These are phyloP conservation scores for Dactylellina drechsleri DNA, from an alignment of 2,329 filamentous ascomycete genomes.

Conservation along the genomic window DNA sequence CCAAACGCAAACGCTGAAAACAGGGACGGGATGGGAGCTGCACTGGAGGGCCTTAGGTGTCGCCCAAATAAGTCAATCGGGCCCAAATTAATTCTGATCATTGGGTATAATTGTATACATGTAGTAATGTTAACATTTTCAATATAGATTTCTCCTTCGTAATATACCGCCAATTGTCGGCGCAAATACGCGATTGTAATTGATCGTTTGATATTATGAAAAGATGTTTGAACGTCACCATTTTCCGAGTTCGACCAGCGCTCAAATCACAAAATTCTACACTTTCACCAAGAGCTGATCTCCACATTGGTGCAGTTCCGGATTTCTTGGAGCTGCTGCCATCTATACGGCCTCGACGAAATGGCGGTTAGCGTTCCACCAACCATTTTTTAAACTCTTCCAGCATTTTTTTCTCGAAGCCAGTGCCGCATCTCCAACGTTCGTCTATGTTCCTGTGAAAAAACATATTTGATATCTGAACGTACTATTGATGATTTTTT, in stretches of 20 bases:
- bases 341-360: conserved; percentile 46
- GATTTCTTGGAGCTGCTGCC: background rate
- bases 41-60: too few relatives aligned
- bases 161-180: too few relatives aligned
- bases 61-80: too few relatives aligned
- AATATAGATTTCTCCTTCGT: too few relatives aligned
- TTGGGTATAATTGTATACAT: too few relatives aligned
- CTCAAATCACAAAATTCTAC: background rate
- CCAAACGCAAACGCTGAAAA: conserved; percentile 21
- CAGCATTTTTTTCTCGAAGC: conserved; percentile 14
- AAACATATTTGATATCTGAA: conserved; percentile 27
- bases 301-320: conserved; percentile 15
- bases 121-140: too few relatives aligned
- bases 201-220: too few relatives aligned
- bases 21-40: background rate
- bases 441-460: background rate
- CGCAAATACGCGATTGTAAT: too few relatives aligned
- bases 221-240: too few relatives aligned
- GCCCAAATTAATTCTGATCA: too few relatives aligned
- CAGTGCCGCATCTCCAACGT: conserved; percentile 44
- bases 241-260: background rate
- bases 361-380: conserved; percentile 53
- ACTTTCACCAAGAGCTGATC: conserved; percentile 9
- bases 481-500: conserved; percentile 38
- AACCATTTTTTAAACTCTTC: conserved; percentile 24